Conservation (phyloP, 1,284 basidiomycete species). For the Trichosporon inkin region DNA sequence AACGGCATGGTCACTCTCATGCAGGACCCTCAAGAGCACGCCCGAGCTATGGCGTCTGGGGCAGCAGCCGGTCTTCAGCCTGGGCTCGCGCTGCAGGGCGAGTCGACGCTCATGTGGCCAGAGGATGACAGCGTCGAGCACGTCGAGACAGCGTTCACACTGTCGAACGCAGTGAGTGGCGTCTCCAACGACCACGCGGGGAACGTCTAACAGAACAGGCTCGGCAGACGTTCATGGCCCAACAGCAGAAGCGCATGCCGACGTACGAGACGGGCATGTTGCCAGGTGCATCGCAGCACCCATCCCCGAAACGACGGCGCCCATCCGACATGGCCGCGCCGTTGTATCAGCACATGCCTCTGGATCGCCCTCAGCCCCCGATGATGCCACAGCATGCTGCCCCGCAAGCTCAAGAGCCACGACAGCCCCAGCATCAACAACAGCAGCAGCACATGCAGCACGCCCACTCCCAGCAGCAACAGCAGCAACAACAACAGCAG, state of each 20-base stretch:
- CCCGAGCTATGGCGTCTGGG: background rate
- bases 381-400: conserved; percentile 9
- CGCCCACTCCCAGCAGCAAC: conserved; percentile 13
- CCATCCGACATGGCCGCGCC: background rate
- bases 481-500: conserved; percentile 17
- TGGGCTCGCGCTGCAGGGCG: conserved; percentile 11
- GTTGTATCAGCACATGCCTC: background rate
- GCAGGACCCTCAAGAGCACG: conserved; percentile 10
- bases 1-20: conserved; percentile 6
- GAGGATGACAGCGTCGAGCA: conserved; percentile 22
- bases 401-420: conserved; percentile 1
- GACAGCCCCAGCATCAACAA: background rate
- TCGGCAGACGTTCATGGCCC: conserved; percentile 20
- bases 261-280: conserved; percentile 18
- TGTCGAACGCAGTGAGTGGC: conserved; percentile 13
- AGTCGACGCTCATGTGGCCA: conserved; percentile 13
- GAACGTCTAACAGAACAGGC: conserved; percentile 6
- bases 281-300: background rate
- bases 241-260: conserved; percentile 23
- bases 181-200: no score
- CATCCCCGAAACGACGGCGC: conserved; percentile 18
- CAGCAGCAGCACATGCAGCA: conserved; percentile 13
- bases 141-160: conserved; percentile 30
- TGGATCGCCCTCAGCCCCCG: conserved; percentile 2
- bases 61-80: conserved; percentile 17